phyloP scores from a whole-genome alignment of 225 moss, liverwort and hornwort species.

The Polytrichum formosum region DNA sequence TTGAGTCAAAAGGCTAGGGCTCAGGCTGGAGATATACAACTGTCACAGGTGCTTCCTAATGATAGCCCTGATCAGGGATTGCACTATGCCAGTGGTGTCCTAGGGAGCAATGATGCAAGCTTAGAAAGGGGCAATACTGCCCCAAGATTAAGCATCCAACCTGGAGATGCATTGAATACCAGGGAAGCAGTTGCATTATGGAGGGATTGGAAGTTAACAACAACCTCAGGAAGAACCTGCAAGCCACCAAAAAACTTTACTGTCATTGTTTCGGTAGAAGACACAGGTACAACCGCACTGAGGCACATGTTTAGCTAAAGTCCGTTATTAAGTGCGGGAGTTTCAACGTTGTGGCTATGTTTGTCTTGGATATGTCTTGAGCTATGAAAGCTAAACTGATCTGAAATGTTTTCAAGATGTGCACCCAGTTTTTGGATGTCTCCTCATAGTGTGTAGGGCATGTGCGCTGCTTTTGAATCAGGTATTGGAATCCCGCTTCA shows the following conservation, averaged over 20 bases:
- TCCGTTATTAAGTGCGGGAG: too few relatives aligned
- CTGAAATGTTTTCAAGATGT: too few relatives aligned
- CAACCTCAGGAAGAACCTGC: conserved; percentile 9
- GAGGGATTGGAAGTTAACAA: conserved; percentile 46
- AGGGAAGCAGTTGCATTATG: conserved; percentile 42
- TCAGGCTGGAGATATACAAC: conserved; percentile 14
- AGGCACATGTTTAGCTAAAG: too few relatives aligned
- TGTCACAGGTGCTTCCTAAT: conserved; percentile 29
- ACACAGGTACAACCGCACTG: conserved; percentile 40
- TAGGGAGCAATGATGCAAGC: conserved; percentile 6
- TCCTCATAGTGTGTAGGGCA: background rate
- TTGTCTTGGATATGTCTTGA: too few relatives aligned
- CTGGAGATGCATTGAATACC: conserved; percentile 31
- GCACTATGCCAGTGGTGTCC: background rate
- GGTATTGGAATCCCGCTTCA: conserved; percentile 69
- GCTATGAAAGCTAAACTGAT: too few relatives aligned
- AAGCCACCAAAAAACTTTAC: conserved; percentile 20
- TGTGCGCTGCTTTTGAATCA: conserved; percentile 10
- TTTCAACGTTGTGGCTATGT: too few relatives aligned
- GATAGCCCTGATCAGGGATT: conserved; percentile 3
- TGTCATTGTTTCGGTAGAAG: conserved; percentile 66
- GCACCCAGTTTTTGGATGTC: too few relatives aligned
- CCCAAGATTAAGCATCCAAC: conserved; percentile 65
- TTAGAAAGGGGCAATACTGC: conserved; percentile 31
- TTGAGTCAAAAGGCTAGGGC: background rate